Percentiles rank a stretch among this genome's conserved stretches.
These are phyloP conservation scores for Priceomyces carsonii DNA, from an alignment of 805 yeast genomes.

Conservation along the genomic window DNA sequence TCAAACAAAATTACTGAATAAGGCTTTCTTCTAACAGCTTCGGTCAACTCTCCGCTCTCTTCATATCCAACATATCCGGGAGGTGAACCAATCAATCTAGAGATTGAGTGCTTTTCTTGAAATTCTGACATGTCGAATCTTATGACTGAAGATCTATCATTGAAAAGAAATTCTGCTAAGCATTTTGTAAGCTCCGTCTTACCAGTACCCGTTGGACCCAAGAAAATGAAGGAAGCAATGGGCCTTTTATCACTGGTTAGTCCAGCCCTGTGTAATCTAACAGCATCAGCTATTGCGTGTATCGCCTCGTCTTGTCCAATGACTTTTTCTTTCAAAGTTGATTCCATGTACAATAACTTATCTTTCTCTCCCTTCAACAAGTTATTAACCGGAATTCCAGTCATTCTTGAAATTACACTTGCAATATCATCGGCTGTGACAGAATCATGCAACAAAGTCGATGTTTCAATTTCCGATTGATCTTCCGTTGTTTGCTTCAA, in stretches of 20 bases:
- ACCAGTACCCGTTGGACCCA: constrained; percentile 99
- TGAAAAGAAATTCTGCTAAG: constrained; percentile 87
- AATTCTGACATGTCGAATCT: constrained; percentile 98
- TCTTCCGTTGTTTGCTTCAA: constrained; percentile 47
- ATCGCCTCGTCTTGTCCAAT: constrained; percentile 97
- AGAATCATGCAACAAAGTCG: constrained; percentile 73
- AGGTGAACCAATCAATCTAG: constrained; percentile 94
- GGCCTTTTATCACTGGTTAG: constrained; percentile 93
- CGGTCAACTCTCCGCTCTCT: constrained; percentile 94
- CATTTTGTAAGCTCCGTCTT: constrained; percentile 94
- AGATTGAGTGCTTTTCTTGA: constrained; percentile 90
- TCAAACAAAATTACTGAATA: constrained; percentile 91
- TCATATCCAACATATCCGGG: constrained; percentile 98
- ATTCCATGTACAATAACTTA: constrained; percentile 84
- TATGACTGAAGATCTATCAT: constrained; percentile 81
- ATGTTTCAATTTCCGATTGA: constrained; percentile 28
- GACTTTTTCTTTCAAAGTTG: constrained; percentile 70
- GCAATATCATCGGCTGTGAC: constrained; percentile 96
- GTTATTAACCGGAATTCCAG: constrained; percentile 92
- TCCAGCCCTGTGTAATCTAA: constrained; percentile 94
- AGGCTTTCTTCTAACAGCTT: constrained; percentile 93
- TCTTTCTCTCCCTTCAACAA: constrained; percentile 94
- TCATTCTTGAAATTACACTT: constrained; percentile 86
- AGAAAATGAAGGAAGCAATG: constrained; percentile 92
- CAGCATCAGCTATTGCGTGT: constrained; percentile 87